Conservation (phyloP, 2,329 filamentous ascomycete species). For the Basipetospora chlamydospora region DNA sequence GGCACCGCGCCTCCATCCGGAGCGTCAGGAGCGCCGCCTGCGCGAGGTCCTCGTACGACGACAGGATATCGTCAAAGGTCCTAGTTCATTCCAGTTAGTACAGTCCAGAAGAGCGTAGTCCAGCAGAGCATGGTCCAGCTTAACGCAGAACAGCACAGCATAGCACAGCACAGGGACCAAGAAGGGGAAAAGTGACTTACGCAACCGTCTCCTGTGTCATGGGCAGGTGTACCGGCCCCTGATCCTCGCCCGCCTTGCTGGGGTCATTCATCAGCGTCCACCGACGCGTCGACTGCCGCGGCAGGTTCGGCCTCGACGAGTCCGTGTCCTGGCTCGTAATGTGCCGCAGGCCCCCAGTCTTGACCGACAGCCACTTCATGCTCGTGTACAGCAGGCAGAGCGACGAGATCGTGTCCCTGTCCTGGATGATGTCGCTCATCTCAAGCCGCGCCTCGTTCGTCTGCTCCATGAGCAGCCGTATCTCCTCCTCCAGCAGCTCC, state of each 20-base stretch:
- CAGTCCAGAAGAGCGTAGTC: too few species aligned
- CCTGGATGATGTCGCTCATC: slow-evolving; percentile 72
- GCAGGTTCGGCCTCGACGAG: slow-evolving; percentile 39
- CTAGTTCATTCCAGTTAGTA: too few species aligned
- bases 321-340: slow-evolving; percentile 63
- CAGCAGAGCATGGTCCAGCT: too few species aligned
- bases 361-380: slow-evolving; percentile 92
- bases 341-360: slow-evolving; percentile 66
- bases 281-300: slow-evolving; percentile 49
- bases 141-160: not conserved
- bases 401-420: slow-evolving; percentile 71
- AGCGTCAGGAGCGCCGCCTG: slow-evolving; percentile 68
- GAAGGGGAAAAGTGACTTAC: slow-evolving; percentile 32
- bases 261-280: slow-evolving; percentile 71
- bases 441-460: slow-evolving; percentile 49
- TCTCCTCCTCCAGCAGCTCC: slow-evolving; percentile 49
- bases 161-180: not conserved
- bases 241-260: slow-evolving; percentile 40
- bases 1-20: slow-evolving; percentile 77
- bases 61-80: slow-evolving; percentile 74
- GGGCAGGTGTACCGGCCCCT: slow-evolving; percentile 63
- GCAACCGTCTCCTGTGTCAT: slow-evolving; percentile 73
- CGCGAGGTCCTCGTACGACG: slow-evolving; percentile 69
- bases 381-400: slow-evolving; percentile 87
- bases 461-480: slow-evolving; percentile 38